Base-by-base conservation (phyloP, 2,329 filamentous ascomycete genomes). In the Colletotrichum sojae region DNA sequence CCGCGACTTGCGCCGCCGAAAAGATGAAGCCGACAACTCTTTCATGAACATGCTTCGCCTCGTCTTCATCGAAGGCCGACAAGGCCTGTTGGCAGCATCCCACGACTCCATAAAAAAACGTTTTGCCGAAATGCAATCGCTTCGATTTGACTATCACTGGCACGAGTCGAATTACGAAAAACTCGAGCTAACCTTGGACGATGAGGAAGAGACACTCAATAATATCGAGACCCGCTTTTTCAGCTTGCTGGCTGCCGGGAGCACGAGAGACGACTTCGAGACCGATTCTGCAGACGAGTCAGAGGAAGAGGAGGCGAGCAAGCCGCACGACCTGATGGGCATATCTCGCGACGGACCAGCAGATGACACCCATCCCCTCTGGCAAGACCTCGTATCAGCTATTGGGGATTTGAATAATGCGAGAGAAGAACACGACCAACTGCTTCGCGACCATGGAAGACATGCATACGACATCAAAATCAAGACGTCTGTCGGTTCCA, bases 291-390 rank as follows among this genome's bases (percentile, higher is more conserved):
- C 72, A 13, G 63, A 69, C n/a, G 65, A 66, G 15, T 31, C 54
- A 18, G 61, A 48, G n/a, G 64, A 45, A 31, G 39, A 67, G 6
- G 46, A 45, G 46, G n/a, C 36, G 6, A 73, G 76, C 25, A 67
- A 79, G 40, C 81, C 81, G 4, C 69, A 75, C 15, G 75, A 78
- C 45, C 71, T 83, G 3, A 73, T 74, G 54, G 81, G 81, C 2
- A 83, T 83, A 8, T 77, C 76, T 4, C 73, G 74, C 0, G 72
- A 78, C 27, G 77, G 78, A 1, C 75, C 78, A 5, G 70, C 74
- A 1, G 81, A 83, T 62, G 82, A 83, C 46, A 73, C 82, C 1
- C 85, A 88, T 69, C 86, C 86, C 2, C 75, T 84, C 3, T 88
- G 86, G 71, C 72, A 77, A 12, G 76, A 81, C 18, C 78, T 88